These are phyloP conservation scores for Calonectria pteridis DNA, from an alignment of 2,329 filamentous ascomycete genomes.

Conservation along the genomic window DNA sequence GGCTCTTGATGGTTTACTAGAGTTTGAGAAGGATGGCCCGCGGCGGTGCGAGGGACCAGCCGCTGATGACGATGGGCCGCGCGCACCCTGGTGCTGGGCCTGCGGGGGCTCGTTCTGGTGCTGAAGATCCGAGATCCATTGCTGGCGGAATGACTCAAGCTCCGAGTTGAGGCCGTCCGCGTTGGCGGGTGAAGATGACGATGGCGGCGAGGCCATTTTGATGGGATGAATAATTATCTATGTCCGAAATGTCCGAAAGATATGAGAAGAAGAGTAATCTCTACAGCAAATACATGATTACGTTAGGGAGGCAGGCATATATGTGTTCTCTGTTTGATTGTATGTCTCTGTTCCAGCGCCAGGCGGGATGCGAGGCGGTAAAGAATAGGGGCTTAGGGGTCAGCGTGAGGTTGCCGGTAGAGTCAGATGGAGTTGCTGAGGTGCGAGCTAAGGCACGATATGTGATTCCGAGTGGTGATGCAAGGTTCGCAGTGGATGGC, in stretches of 20 bases:
- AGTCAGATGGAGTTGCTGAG: conserved; percentile 33
- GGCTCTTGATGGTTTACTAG: conserved; percentile 14
- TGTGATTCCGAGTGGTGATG: conserved; percentile 39
- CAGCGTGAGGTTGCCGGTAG: conserved; percentile 26
- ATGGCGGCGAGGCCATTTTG: conserved; percentile 19
- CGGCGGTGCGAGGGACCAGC: conserved; percentile 10
- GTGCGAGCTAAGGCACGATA: neutral
- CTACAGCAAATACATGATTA: conserved; percentile 40
- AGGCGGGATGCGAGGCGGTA: neutral
- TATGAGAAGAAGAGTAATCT: conserved; percentile 17
- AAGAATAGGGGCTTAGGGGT: neutral
- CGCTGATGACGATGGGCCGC: conserved; percentile 35
- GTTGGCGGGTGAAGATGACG: conserved; percentile 29
- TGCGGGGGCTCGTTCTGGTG: conserved; percentile 48
- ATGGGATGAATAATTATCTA: neutral
- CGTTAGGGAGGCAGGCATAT: conserved; percentile 16
- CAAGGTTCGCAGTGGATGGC: conserved; percentile 31
- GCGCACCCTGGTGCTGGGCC: conserved; percentile 20
- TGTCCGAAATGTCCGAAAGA: conserved; percentile 33
- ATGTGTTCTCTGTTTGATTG: conserved; percentile 12
- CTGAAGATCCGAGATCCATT: conserved; percentile 87
- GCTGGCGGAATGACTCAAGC: conserved; percentile 85
- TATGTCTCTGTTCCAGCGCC: neutral
- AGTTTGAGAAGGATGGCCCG: neutral
- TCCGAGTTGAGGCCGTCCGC: conserved; percentile 70